Evolutionary conservation across 1,139 yeast genomes (phyloP).

Genomic region (Meyerozyma guilliermondii): DNA sequence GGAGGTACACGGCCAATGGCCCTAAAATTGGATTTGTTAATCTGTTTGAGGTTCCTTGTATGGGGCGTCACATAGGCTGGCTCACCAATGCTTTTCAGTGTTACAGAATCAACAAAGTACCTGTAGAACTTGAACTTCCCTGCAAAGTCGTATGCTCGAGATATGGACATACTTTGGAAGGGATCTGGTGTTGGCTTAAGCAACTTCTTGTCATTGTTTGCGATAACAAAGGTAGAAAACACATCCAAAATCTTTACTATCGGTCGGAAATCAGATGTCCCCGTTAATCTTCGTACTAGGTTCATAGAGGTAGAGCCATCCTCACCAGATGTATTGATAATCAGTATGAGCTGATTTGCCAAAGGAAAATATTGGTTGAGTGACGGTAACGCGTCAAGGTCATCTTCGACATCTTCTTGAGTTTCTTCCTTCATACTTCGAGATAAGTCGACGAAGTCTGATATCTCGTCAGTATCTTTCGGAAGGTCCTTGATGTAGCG

Average conservation of each 20-base stretch:
- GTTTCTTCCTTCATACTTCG: constrained; percentile 2
- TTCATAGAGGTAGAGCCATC: constrained; percentile 58
- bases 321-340: constrained; percentile 17
- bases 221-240: constrained; percentile 30
- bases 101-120: constrained; percentile 31
- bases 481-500: constrained; percentile 54
- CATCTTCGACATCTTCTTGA: constrained; percentile 13
- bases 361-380: not conserved
- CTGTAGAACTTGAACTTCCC: constrained; percentile 73
- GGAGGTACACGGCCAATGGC: constrained; percentile 24
- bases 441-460: constrained; percentile 18
- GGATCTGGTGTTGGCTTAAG: constrained; percentile 19
- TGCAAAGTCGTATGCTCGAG: constrained; percentile 65
- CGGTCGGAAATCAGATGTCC: constrained; percentile 46
- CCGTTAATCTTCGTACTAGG: constrained; percentile 45
- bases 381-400: constrained; percentile 1
- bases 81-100: constrained; percentile 6
- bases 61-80: constrained; percentile 7
- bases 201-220: constrained; percentile 19
- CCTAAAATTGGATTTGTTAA: constrained; percentile 17
- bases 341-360: constrained; percentile 2
- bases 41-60: constrained; percentile 10
- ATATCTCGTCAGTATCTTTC: constrained; percentile 19
- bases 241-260: constrained; percentile 46
- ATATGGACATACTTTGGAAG: constrained; percentile 26